phyloP scores from a whole-genome alignment of 371 early-diverging fungal species.

The Chytridiales sp. region DNA sequence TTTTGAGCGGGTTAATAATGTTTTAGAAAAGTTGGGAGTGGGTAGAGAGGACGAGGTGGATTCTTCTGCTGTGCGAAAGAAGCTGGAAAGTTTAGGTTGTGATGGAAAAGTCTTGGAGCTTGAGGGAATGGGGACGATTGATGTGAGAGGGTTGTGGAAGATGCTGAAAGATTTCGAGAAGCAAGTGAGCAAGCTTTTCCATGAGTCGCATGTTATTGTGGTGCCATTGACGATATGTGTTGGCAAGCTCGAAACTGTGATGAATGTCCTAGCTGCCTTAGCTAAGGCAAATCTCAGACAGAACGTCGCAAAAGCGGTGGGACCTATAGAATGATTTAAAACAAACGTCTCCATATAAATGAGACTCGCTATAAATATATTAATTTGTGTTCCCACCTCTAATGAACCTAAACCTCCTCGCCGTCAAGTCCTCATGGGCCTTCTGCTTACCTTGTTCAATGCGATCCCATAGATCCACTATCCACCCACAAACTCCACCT shows the following conservation, averaged over 20 bases:
- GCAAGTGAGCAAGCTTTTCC: slow-evolving; percentile 4
- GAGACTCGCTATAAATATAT: too few species aligned
- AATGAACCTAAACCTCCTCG: not conserved
- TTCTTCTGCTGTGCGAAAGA: not conserved
- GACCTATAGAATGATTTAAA: too few species aligned
- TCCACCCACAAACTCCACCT: slow-evolving; percentile 4
- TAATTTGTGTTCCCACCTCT: too few species aligned
- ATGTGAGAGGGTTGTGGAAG: slow-evolving; percentile 1
- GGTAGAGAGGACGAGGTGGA: not conserved
- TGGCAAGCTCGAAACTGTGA: slow-evolving; percentile 5
- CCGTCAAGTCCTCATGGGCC: not conserved
- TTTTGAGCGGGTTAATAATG: slow-evolving; percentile 3
- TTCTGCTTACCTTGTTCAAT: not conserved
- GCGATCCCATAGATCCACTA: not conserved
- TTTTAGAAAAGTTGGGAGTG: not conserved
- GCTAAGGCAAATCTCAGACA: too few species aligned
- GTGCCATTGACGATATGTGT: slow-evolving; percentile 9
- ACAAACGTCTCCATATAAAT: too few species aligned
- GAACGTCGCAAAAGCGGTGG: too few species aligned
- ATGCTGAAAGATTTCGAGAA: slow-evolving; percentile 4
- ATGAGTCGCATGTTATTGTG: slow-evolving; percentile 10
- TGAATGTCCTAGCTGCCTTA: too few species aligned
- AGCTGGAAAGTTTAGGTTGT: not conserved
- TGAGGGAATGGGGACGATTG: too few species aligned
- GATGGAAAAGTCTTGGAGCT: slow-evolving; percentile 3